Conservation (phyloP, 768 basidiomycete genomes). For the Gloeophyllum trabeum region DNA sequence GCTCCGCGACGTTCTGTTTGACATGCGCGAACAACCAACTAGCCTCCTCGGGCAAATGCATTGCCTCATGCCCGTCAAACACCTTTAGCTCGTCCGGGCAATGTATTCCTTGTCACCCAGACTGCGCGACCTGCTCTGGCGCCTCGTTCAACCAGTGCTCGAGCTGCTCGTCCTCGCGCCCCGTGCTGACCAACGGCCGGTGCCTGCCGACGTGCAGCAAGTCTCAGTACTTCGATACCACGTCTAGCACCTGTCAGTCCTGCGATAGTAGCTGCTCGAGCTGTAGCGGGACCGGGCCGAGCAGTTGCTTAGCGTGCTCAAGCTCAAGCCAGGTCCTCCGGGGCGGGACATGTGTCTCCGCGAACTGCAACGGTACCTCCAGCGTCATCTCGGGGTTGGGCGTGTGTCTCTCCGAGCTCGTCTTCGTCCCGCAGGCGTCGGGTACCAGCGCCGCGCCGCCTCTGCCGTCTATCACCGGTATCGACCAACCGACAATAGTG, state of each 20-base stretch:
- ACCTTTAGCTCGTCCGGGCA: slow-evolving; percentile 54
- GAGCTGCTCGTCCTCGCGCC: slow-evolving; percentile 53
- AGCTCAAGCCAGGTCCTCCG: slow-evolving; percentile 51
- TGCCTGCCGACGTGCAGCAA: slow-evolving; percentile 72
- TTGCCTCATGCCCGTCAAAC: slow-evolving; percentile 62
- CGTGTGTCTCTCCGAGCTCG: slow-evolving; percentile 69
- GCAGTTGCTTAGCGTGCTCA: slow-evolving; percentile 66
- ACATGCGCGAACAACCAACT: slow-evolving; percentile 58
- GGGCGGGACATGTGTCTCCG: slow-evolving; percentile 49
- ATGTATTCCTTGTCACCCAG: slow-evolving; percentile 74
- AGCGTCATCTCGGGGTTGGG: slow-evolving; percentile 62
- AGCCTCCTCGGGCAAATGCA: slow-evolving; percentile 65
- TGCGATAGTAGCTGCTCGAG: slow-evolving; percentile 75
- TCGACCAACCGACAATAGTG: slow-evolving; percentile 34
- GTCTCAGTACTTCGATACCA: slow-evolving; percentile 60
- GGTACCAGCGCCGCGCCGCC: slow-evolving; percentile 27
- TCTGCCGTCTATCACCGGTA: slow-evolving; percentile 46
- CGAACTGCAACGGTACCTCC: slow-evolving; percentile 45
- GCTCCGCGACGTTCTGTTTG: slow-evolving; percentile 58
- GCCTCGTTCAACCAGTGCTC: slow-evolving; percentile 69
- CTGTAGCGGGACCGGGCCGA: slow-evolving; percentile 59
- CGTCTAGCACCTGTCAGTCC: slow-evolving; percentile 49
- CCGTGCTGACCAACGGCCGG: slow-evolving; percentile 64
- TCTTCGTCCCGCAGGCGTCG: slow-evolving; percentile 35
- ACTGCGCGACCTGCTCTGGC: slow-evolving; percentile 80